phyloP scores from a whole-genome alignment of 78 protist species.

The Parvularia atlantis region DNA sequence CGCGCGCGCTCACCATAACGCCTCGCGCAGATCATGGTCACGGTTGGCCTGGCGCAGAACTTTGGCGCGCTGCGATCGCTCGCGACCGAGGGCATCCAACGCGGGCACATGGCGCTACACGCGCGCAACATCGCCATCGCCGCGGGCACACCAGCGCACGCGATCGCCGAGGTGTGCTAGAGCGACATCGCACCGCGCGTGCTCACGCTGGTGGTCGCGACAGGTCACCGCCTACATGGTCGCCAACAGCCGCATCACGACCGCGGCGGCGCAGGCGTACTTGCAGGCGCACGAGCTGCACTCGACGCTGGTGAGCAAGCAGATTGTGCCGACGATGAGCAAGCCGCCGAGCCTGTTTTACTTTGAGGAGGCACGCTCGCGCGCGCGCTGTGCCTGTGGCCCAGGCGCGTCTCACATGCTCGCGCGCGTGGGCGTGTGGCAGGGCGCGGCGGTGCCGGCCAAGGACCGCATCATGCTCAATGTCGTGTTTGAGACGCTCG shows the following conservation, averaged over 20 bases:
- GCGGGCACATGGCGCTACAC: constrained; percentile 33
- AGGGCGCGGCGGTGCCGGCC: not conserved
- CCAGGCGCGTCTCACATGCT: too few species aligned
- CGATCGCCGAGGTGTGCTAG: constrained; percentile 4
- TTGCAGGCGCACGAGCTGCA: too few species aligned
- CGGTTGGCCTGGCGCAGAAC: constrained; percentile 41
- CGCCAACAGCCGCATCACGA: not conserved
- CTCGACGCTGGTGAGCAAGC: too few species aligned
- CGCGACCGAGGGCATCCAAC: constrained; percentile 28
- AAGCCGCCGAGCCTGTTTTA: too few species aligned
- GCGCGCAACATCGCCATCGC: constrained; percentile 19
- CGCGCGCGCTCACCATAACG: too few species aligned
- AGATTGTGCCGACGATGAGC: too few species aligned
- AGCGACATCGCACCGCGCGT: too few species aligned
- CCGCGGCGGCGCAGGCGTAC: not conserved
- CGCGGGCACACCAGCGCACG: constrained; percentile 4
- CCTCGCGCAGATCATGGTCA: constrained; percentile 14
- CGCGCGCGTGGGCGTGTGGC: not conserved
- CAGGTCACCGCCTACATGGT: not conserved
- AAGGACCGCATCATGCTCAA: not conserved
- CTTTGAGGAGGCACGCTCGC: too few species aligned
- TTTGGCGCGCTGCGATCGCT: constrained; percentile 20
- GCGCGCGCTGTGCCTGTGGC: too few species aligned
- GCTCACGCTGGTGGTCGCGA: too few species aligned
- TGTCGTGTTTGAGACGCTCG: not conserved